These are phyloP conservation scores for Euphorbia schlechtendalii DNA, from an alignment of 441 rosid species.

Conservation along the genomic window DNA sequence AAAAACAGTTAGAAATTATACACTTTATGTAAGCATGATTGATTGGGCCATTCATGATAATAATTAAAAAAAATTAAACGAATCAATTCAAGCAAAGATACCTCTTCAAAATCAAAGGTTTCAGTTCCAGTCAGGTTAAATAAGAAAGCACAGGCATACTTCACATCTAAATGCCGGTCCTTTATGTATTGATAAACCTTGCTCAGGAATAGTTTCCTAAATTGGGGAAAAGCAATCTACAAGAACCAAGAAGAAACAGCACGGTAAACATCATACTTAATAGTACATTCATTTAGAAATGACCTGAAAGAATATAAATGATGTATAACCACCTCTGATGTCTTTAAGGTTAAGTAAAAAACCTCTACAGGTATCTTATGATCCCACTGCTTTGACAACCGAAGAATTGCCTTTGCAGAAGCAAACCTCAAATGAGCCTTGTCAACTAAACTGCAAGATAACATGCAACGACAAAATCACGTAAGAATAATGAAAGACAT, in stretches of 20 bases:
- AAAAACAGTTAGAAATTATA: conserved; percentile 13
- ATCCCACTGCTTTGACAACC: conserved; percentile 88
- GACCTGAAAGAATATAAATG: conserved; percentile 10
- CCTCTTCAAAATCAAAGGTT: conserved; percentile 71
- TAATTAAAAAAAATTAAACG: conserved; percentile 12
- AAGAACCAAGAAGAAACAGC: conserved; percentile 20
- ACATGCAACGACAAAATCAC: conserved; percentile 18
- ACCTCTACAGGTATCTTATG: conserved; percentile 78
- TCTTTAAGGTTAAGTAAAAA: conserved; percentile 66
- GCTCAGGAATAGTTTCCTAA: conserved; percentile 62
- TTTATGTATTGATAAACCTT: conserved; percentile 92
- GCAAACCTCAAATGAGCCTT: conserved; percentile 94
- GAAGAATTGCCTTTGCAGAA: conserved; percentile 93
- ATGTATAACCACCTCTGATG: conserved; percentile 52
- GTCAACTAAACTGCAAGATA: conserved; percentile 65
- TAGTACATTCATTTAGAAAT: conserved; percentile 11
- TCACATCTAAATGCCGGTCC: conserved; percentile 83
- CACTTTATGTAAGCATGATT: conserved; percentile 8
- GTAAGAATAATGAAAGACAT: background rate
- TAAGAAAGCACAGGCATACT: conserved; percentile 84
- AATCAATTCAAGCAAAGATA: conserved; percentile 29
- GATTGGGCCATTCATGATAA: conserved; percentile 12
- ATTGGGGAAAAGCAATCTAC: conserved; percentile 78
- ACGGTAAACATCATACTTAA: background rate
- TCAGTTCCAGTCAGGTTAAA: conserved; percentile 44